Evolutionary conservation across 176 grass and related monocot genomes (phyloP), one percentile per base, ranked within the genome.

Genomic region (Ensete ventricosum): DNA sequence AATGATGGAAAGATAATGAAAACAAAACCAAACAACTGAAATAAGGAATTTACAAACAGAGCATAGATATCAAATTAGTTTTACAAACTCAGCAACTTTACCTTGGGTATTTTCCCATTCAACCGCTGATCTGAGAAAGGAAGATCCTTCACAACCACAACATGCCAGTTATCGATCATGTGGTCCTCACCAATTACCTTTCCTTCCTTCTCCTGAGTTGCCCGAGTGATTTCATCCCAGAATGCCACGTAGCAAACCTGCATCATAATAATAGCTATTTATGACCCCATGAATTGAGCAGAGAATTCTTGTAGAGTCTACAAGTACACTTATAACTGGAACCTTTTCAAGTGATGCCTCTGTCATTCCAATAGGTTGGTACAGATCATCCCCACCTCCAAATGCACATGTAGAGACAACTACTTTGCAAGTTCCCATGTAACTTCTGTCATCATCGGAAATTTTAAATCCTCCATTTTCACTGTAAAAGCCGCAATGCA

Each of bases 61-160:
- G 34, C 34, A 43, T 43, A 43, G 34, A 14, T 17, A 62, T 62
- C 14, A 21, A n/a, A 62, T 62, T 17, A 17, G 8, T 62, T 17
- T 19, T 19, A 62, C 13, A 19, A 19, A 62, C 14, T 19, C 14
- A 0, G 4, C 10, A 20, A 58, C 24, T 48, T 64, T 84, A 94
- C 95, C 90, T 94, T 94, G 27, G 95, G 95, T 79, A 98, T 86
- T 85, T 98, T 98, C n/a, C 88, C 95, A 77, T 98, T 98, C 74
- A 98, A 77, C 12, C 86, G 82, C 82, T 94, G 95, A 91, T 98
- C 90, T 70, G 84, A 84, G 69, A 94, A 98, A 76, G 95, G 95
- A 80, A 98, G 95, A 70, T 91, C 54, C 2, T 55, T 85, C 23
- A 94, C 84, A 71, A 94, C 78, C 86, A 98, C 68, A 58, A 98